A percentile compares a stretch with the other conserved stretches of the same genome.
Evolutionary conservation across 148 eudicot species (phyloP).

Genomic region (Nyssa sinensis): DNA sequence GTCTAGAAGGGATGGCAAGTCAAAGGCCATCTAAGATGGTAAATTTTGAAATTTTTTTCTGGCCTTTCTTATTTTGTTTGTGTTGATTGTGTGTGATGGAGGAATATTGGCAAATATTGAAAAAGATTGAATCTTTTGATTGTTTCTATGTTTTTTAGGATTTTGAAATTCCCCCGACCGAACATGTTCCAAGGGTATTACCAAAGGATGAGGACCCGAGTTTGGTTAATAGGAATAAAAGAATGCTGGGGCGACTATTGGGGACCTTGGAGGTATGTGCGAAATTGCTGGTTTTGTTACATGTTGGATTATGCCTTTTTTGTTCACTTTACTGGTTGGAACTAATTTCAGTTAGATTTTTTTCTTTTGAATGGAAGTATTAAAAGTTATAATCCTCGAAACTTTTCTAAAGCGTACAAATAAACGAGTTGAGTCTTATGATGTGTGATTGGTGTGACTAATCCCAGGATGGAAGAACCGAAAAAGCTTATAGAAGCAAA

Average conservation of each 20-base stretch:
- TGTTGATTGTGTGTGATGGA: neutral
- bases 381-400: too few relatives aligned
- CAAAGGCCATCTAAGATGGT: conserved; percentile 55
- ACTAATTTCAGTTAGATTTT: neutral
- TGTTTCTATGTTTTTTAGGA: conserved; percentile 40
- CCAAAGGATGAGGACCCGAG: conserved; percentile 83
- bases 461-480: too few relatives aligned
- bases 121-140: neutral
- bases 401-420: too few relatives aligned
- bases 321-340: neutral
- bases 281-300: conserved; percentile 14
- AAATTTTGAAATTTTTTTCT: neutral
- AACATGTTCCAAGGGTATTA: conserved; percentile 69
- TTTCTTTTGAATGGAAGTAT: neutral
- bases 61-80: conserved; percentile 1
- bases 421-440: too few relatives aligned
- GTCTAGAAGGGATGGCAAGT: conserved; percentile 43
- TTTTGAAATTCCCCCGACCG: conserved; percentile 50
- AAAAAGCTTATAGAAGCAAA: too few relatives aligned
- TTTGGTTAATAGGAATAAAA: conserved; percentile 72
- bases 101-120: too few relatives aligned
- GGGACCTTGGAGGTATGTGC: conserved; percentile 85
- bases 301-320: neutral
- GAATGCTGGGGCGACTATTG: conserved; percentile 86
- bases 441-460: too few relatives aligned